Evolutionary conservation across 2,329 filamentous ascomycete genomes (phyloP), one percentile per base, ranked within the genome.

Genomic region (Microcyclospora pomicola): DNA sequence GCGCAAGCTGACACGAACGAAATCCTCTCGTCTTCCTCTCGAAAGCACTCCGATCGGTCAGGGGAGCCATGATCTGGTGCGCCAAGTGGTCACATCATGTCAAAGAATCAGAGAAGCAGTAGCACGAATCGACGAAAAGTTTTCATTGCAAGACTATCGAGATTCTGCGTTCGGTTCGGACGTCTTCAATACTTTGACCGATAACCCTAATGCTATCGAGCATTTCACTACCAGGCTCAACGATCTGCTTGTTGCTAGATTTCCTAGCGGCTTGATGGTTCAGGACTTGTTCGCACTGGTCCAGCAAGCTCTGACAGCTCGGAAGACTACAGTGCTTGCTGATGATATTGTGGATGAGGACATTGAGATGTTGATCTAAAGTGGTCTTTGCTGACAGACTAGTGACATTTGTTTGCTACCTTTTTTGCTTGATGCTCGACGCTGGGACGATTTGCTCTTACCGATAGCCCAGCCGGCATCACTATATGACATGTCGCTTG

Each of bases 21-120:
- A 56, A 34, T 62, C 62, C 1, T 58, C 55, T 1, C 50, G 42
- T 9, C 48, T 66, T 1, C 58, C 60, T 0, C 56, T 66, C 5
- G 60, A 67, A 40, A 54, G 53, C 6, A 52, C 52, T 4, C 61
- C 61, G 2, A 36, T 40, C 4, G 51, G 50, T 7, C 41, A 50
- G 37, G 41, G 39, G 7, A 48, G 44, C 15, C 48, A 51, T 12
- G 41, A 49, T 34, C 30, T 54, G 9, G 5, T 36, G 2, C 30
- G 9, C 30, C 4, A 9, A 31, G 11, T 42, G 16, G 35, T 12
- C 5, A 38, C 35, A 2, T 34, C 27, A 0, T 27, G 36, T n/a
- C 27, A 9, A 11, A 35, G n/a, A 5, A 19, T 19, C 13, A 6
- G 9, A 12, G 12, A 16, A 24, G 3, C 19, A 24, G 19, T 7